Evolutionary conservation across 148 eudicot species (phyloP), one percentile per base, ranked within the genome.

Genomic region (Rhododendron mucronatum): DNA sequence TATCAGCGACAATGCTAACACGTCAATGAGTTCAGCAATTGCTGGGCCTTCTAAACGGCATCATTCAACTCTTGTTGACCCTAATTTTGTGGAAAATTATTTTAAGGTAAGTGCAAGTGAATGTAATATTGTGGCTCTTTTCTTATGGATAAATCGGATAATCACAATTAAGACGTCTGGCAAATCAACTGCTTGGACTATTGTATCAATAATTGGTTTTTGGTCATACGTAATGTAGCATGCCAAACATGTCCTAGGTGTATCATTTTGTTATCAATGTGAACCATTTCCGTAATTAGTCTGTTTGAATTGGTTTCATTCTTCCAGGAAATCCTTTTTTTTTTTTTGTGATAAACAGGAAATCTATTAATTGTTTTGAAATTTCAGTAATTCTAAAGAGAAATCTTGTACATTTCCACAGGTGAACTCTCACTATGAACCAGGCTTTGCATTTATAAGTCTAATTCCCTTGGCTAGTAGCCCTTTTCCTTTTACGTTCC

Each of bases 1-100:
- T 88, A 47, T 82, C 84, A 88, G 90, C 47, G 83, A 84, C 61
- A 85, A 86, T 59, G 23, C 12, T 61, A 88, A 86, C 80, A 91
- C 84, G 83, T 91, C 94, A 79, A 88, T 92, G 53, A 90, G 86
- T 80, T 91, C 91, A 85, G 84, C 84, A 55, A 84, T 73, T 74
- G 82, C 78, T 85, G 88, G 89, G 65, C 88, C 91, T 80, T 84
- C 91, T 65, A 79, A 86, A 77, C 89, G 81, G 85, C 90, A 82
- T 44, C 97, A 92, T 89, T 96, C 99, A 88, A 93, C 98, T 77
- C 91, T 86, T 65, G 88, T 78, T 48, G 98, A 96, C 88, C 97
- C 97, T 30, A 92, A 93, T 92, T 96, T 96, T 89, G 96, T 96
- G 85, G 98, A 96, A 88, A 96, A 95, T 90, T 96, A 96, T 91